A percentile compares a stretch with the other conserved stretches of the same genome.
Conservation (phyloP, 176 grass and related monocot species). For the Otatea glauca region DNA sequence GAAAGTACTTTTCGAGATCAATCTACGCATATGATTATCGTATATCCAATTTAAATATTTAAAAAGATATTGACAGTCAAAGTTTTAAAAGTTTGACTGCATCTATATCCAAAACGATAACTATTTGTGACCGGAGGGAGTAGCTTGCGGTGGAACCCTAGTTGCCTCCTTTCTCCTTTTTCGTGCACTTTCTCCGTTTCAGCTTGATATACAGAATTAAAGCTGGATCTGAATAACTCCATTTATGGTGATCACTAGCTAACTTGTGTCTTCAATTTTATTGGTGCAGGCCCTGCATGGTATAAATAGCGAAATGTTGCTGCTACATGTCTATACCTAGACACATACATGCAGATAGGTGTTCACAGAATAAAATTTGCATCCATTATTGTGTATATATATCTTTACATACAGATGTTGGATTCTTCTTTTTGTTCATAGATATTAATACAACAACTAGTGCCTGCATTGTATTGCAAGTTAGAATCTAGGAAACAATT, state of each 20-base stretch:
- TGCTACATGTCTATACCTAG: conserved; percentile 54
- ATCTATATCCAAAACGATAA: too few relatives aligned
- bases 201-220: neutral
- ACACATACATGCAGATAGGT: conserved; percentile 36
- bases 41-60: too few relatives aligned
- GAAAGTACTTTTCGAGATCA: too few relatives aligned
- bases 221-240: conserved; percentile 33
- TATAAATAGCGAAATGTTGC: conserved; percentile 34
- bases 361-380: conserved; percentile 23
- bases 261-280: conserved; percentile 36
- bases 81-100: too few relatives aligned
- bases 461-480: conserved; percentile 45
- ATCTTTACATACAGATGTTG: neutral
- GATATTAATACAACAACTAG: conserved; percentile 31
- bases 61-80: too few relatives aligned
- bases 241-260: conserved; percentile 25
- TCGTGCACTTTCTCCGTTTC: conserved; percentile 7
- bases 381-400: conserved; percentile 19
- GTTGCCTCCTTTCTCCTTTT: neutral
- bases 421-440: conserved; percentile 14
- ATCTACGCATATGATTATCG: too few relatives aligned
- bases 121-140: too few relatives aligned
- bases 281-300: conserved; percentile 24
- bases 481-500: conserved; percentile 87
- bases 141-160: conserved; percentile 14